Percentiles rank a stretch among this genome's conserved stretches.
phyloP scores from a whole-genome alignment of 2,329 filamentous ascomycete genomes.

The Lecanicillium sp. region DNA sequence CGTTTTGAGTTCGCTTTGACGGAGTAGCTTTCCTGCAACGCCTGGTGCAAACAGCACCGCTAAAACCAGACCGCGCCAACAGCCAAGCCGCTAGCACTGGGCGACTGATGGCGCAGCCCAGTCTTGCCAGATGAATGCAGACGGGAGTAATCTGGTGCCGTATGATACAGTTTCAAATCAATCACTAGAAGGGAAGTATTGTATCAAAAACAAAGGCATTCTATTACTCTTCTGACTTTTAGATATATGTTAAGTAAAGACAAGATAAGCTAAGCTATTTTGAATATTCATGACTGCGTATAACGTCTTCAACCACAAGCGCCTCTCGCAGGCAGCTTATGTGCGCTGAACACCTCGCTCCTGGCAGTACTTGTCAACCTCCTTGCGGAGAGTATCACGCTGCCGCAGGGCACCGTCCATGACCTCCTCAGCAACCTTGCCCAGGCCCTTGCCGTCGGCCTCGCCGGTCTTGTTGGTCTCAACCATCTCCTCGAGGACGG shows the following conservation, averaged over 20 bases:
- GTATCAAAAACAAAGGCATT: no score
- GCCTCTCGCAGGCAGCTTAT: constrained; percentile 2
- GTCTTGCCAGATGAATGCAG: no score
- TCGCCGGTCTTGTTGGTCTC: constrained; percentile 41
- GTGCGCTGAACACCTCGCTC: constrained; percentile 42
- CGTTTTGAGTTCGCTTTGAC: no score
- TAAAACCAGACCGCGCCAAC: no score
- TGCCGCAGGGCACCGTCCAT: constrained; percentile 61
- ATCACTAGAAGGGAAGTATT: no score
- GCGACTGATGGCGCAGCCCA: no score
- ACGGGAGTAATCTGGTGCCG: no score
- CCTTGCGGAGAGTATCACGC: constrained; percentile 58
- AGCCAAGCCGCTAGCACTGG: no score
- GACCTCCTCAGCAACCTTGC: constrained; percentile 45
- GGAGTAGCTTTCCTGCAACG: no score
- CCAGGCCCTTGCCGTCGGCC: constrained; percentile 33
- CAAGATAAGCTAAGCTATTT: neutral
- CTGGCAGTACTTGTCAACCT: constrained; percentile 67
- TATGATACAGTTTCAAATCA: no score
- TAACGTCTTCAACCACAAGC: no score
- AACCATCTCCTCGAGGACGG: constrained; percentile 65
- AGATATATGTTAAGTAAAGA: neutral
- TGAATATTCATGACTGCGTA: neutral
- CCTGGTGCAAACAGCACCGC: no score
- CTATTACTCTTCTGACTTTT: neutral